Base-by-base conservation (phyloP, 108 stramenopile species). In the Nitzschia sp. region DNA sequence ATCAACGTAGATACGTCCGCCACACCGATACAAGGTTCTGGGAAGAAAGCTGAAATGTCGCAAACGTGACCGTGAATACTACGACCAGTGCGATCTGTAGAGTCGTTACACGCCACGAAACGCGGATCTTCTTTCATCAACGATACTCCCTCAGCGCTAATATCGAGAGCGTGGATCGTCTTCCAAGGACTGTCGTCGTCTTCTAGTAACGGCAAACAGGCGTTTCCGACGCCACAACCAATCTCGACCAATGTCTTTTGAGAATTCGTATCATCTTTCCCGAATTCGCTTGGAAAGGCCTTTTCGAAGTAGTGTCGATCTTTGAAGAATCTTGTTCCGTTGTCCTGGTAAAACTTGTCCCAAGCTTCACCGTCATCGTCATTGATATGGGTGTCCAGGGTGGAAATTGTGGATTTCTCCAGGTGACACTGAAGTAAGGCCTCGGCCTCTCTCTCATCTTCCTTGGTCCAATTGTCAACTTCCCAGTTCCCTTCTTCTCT, bases 141-240 rank as follows among this genome's bases (percentile, higher is more conserved):
- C n/a, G 71, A 45, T 22, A 92, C 83, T 17, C 86, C 91, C 21
- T 79, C 77, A 11, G 60, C 63, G 35, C 82, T 81, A 60, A 92
- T 81, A 58, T 92, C 90, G 38, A 88, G 63, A 13, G 79, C 78
- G 45, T 80, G 80, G 56, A 86, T 54, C n/a, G 52, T 61, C 27
- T 71, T 66, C 58, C 62, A 57, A 19, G 41, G 56, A 8, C 45
- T 73, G 33, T 64, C 41, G 8, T 60, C 52, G 9, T 67, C 52
- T 58, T 83, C 82, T 34, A 87, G 44, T 58, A 92, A 61, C 13
- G 94, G 94, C 29, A 90, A 62, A 34, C 89, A 50, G 16, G 91
- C 87, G 63, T 91, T 93, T n/a, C 96, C 96, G 8, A 93, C 91
- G 3, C 96, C 96, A 71, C 96, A 93, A 19, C 96, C 96, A 46